Base-by-base conservation (phyloP, 169 alveolate species). In the Plasmodium ovale region DNA sequence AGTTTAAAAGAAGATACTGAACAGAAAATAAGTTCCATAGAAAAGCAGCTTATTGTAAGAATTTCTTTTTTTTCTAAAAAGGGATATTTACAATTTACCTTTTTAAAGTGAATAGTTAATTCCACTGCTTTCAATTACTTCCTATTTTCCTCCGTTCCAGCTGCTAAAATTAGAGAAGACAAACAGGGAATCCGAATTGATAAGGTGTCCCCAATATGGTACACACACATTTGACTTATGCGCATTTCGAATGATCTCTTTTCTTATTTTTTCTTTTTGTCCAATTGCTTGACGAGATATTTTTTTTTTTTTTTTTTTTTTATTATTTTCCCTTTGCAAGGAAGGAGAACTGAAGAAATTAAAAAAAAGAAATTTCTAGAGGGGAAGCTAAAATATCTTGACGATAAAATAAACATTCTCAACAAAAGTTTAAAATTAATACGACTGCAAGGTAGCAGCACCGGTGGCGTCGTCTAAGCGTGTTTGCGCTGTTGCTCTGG, bases 271-370 rank as follows among this genome's bases (percentile, higher is more conserved):
- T 59, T 27, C 19, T 27, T 58, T 59, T 27, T 59, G 10, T 10
- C 0, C 19, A 54, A 16, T 54, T 21, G 9, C 21, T 54, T 54
- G 23, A 9, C n/a, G n/a, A n/a, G n/a, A n/a, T n/a, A n/a, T n/a
- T n/a, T 60, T 60, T 60, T 29, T 4, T 27, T 10, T 70, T 3
- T 47, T 31, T 29, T 7, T 54, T 23, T 51, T 33, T 56, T 71
- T 49, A n/a, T 21, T 21, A 33, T 14, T 31, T 53, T 72, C 23
- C 19, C 42, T 31, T 68, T 47, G 14, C 1, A 44, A 79, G 89
- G 89, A 16, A 54, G 79, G 65, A n/a, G 60, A 79, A 31, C 37
- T 19, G 89, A 39, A 62, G 89, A 79, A 79, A 68, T 79, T 14
- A 51, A 68, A 64, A 79, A 58, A 65, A 79, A 68, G 70, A 82